Evolutionary conservation across 1,139 yeast species (phyloP).

Genomic region (Yamadazyma jaroonii): DNA sequence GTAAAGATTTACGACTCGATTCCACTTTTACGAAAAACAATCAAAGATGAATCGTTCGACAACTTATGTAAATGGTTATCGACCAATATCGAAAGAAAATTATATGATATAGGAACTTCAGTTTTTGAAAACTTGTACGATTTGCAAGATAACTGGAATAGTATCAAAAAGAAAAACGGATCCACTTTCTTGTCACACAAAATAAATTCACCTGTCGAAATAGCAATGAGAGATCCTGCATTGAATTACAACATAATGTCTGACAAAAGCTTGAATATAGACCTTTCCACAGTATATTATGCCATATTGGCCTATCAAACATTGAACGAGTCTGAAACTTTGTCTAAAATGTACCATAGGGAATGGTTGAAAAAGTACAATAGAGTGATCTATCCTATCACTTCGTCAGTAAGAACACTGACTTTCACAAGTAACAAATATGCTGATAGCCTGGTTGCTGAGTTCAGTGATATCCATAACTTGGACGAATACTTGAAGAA

Average conservation of each 20-base stretch:
- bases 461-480: slow-evolving; percentile 19
- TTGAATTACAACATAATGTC: slow-evolving; percentile 44
- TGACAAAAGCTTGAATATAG: slow-evolving; percentile 47
- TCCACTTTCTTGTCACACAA: slow-evolving; percentile 54
- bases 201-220: slow-evolving; percentile 83
- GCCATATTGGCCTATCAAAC: slow-evolving; percentile 80
- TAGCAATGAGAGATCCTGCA: slow-evolving; percentile 61
- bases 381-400: slow-evolving; percentile 65
- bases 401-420: slow-evolving; percentile 24
- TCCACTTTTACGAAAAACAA: slow-evolving; percentile 72
- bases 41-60: slow-evolving; percentile 75
- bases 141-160: slow-evolving; percentile 59
- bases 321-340: slow-evolving; percentile 58
- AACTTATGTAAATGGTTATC: slow-evolving; percentile 71
- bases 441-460: slow-evolving; percentile 19
- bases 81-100: slow-evolving; percentile 59
- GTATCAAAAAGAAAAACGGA: slow-evolving; percentile 30
- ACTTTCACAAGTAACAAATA: slow-evolving; percentile 9
- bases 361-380: slow-evolving; percentile 77
- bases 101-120: slow-evolving; percentile 57
- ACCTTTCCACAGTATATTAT: slow-evolving; percentile 73
- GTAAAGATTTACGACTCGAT: slow-evolving; percentile 68
- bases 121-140: slow-evolving; percentile 54
- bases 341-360: slow-evolving; percentile 62
- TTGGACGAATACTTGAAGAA: slow-evolving; percentile 58